Conservation (phyloP, 768 basidiomycete genomes). For the Lactarius pseudohatsudake region DNA sequence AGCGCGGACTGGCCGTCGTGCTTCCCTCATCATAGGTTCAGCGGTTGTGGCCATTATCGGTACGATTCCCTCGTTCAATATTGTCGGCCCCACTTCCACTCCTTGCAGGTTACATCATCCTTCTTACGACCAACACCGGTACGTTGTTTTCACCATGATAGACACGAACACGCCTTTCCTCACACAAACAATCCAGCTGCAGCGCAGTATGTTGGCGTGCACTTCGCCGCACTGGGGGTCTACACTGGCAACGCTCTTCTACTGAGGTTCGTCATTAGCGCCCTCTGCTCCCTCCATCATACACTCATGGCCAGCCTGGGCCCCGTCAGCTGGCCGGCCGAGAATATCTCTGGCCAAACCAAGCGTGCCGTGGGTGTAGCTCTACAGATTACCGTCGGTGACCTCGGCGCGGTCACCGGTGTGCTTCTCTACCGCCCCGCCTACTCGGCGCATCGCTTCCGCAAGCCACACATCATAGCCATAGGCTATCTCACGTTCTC, state of each 20-base stretch:
- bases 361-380: constrained; percentile 63
- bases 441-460: constrained; percentile 47
- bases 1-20: constrained; percentile 45
- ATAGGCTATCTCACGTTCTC: constrained; percentile 59
- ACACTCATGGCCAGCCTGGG: not conserved
- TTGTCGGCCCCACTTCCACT: not conserved
- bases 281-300: not conserved
- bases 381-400: constrained; percentile 63
- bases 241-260: constrained; percentile 60
- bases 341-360: constrained; percentile 69
- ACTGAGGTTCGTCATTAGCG: constrained; percentile 41
- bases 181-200: constrained; percentile 38
- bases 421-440: constrained; percentile 56
- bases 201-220: constrained; percentile 57
- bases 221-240: constrained; percentile 54
- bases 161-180: not conserved
- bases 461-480: constrained; percentile 56
- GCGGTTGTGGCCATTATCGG: constrained; percentile 54
- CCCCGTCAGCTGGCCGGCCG: constrained; percentile 49
- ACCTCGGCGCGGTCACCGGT: constrained; percentile 60
- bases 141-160: constrained; percentile 26
- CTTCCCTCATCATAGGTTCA: constrained; percentile 52
- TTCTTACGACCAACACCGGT: constrained; percentile 50
- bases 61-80: constrained; percentile 28
- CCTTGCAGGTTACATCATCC: constrained; percentile 51